Base-by-base conservation (phyloP, 108 stramenopile species). In the Parietichytrium sp. region DNA sequence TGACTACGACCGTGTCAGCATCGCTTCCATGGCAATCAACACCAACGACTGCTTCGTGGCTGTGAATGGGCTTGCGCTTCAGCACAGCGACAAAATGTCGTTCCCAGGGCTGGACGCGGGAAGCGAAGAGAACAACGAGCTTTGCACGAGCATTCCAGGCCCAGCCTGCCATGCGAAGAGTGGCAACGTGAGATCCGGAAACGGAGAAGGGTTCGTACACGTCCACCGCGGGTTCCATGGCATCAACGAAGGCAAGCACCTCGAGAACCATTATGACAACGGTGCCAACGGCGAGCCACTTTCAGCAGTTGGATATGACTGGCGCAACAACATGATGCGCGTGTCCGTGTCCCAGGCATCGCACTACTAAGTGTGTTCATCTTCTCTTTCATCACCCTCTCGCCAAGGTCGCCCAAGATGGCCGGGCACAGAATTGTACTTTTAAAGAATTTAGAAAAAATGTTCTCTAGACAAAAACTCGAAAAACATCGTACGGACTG, bases 21-120 rank as follows among this genome's bases (percentile, higher is more conserved):
- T 84, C 12, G 84, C 80, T 29, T 27, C 80, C 8, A 84, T 84
- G 84, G 61, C 61, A 18, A 48, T 54, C 54, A 81, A 84, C 81
- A 81, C 84, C 54, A 84, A 84, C 55, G 84, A 84, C 54, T 80
- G 80, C 48, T 84, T 84, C 48, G 80, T 84, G 38, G 80, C 80
- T 3, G n/a, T 55, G 36, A 81, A 81, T 47, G 51, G 15, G 7
- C 23, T 4, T 20, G 15, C 10, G 7, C 16, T 80, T 1, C n/a
- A 25, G 15, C 10, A 18, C 16, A 52, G 79, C 53, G 51, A 54
- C 20, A 31, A 8, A 8, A 25, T 16, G 29, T 81, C 31, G 53
- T 16, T 78, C 23, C 29, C 47, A 27, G 84, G 27, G 6, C 42
- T 29, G 47, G 84, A 84, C 48, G 48, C 79, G 16, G 80, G 84